These are phyloP conservation scores for Ustilago sp. DNA, from an alignment of 1,284 basidiomycete genomes.

Conservation along the genomic window DNA sequence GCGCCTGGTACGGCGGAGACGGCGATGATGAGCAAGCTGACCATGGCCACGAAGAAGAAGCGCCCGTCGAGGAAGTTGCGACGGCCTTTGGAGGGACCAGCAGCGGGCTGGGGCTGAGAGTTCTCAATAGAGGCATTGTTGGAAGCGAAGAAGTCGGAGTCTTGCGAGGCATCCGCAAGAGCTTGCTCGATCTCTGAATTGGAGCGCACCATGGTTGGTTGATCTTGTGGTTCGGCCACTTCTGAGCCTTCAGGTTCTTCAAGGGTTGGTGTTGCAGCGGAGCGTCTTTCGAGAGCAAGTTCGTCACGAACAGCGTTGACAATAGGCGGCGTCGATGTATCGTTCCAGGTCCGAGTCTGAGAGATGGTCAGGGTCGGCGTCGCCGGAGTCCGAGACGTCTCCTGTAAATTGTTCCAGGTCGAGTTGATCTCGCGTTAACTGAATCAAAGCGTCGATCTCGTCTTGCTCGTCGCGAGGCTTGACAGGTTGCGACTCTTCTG, in stretches of 20 bases:
- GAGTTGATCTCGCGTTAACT: constrained; percentile 31
- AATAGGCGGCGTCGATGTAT: constrained; percentile 33
- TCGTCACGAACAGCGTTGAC: constrained; percentile 45
- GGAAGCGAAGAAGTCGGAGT: constrained; percentile 19
- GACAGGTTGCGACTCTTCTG: not conserved
- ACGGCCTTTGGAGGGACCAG: constrained; percentile 12
- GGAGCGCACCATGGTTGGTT: constrained; percentile 20
- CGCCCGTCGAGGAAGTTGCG: constrained; percentile 36
- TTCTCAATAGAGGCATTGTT: constrained; percentile 4
- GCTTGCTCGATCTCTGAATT: constrained; percentile 34
- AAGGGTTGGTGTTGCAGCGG: not conserved
- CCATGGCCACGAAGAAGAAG: constrained; percentile 45
- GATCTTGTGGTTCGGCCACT: not conserved
- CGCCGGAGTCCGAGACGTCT: constrained; percentile 1
- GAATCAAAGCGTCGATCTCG: constrained; percentile 45
- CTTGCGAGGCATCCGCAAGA: constrained; percentile 41
- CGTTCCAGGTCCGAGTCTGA: constrained; percentile 22
- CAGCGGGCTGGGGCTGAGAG: not conserved
- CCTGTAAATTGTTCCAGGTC: constrained; percentile 23
- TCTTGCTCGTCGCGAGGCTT: constrained; percentile 32
- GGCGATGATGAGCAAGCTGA: constrained; percentile 43
- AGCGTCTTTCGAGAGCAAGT: constrained; percentile 25
- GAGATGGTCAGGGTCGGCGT: constrained; percentile 28
- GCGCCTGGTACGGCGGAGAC: constrained; percentile 45
- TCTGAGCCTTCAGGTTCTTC: not conserved